Conservation (phyloP, 331 rosid species). For the Prunus yedoensis region DNA sequence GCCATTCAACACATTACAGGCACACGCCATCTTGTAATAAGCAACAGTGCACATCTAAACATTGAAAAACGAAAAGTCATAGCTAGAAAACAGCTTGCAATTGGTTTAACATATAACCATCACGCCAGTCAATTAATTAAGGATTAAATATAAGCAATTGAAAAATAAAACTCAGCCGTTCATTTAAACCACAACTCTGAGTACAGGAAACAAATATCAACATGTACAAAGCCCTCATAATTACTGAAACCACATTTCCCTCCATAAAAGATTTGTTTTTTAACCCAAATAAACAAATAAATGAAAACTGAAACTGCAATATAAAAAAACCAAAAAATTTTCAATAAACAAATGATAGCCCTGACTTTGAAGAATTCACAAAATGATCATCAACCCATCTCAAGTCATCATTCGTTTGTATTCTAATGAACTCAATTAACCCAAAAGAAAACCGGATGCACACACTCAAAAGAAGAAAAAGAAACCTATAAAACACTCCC, state of each 20-base stretch:
- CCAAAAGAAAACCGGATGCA: constrained; percentile 13
- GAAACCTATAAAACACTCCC: constrained; percentile 10
- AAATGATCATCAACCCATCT: constrained; percentile 24
- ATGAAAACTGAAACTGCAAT: neutral
- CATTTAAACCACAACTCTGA: neutral
- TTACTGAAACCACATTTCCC: neutral
- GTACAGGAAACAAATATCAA: constrained; percentile 1
- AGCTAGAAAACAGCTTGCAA: neutral
- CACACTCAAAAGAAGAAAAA: neutral
- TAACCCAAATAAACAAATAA: no score
- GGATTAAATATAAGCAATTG: neutral
- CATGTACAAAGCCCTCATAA: neutral
- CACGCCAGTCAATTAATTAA: neutral
- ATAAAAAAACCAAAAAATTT: neutral
- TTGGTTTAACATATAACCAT: neutral
- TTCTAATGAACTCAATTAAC: constrained; percentile 3
- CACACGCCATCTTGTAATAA: neutral
- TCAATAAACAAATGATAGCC: neutral
- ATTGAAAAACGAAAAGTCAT: no score
- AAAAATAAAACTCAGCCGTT: neutral
- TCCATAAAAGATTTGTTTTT: no score
- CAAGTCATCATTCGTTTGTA: constrained; percentile 24
- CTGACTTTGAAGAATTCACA: constrained; percentile 7
- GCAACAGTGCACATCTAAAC: neutral
- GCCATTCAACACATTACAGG: neutral